These are phyloP conservation scores for Fusarium napiforme DNA, from an alignment of 2,329 filamentous ascomycete species.

Conservation along the genomic window DNA sequence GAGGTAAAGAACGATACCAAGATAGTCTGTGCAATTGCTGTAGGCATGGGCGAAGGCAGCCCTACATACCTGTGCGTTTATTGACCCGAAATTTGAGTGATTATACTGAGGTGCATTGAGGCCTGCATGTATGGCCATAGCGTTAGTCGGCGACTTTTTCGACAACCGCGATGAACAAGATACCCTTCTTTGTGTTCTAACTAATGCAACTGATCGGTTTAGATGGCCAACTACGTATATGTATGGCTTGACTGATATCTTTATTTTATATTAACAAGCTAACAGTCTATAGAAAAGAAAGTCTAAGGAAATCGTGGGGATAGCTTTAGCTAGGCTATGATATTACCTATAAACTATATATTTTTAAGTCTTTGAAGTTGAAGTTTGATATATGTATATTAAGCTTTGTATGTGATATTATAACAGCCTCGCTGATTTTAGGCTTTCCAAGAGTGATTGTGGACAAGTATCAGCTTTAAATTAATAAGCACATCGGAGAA, in stretches of 20 bases:
- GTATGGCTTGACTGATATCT: neutral
- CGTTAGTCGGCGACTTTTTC: slow-evolving; percentile 49
- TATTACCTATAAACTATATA: neutral
- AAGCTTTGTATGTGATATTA: neutral
- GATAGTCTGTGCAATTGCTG: slow-evolving; percentile 43
- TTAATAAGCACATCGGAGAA: neutral
- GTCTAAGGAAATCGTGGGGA: neutral
- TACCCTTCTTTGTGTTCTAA: neutral
- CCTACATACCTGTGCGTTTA: slow-evolving; percentile 39
- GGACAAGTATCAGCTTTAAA: accelerated
- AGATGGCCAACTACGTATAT: neutral
- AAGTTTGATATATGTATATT: accelerated
- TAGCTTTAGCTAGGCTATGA: neutral
- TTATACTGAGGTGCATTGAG: neutral
- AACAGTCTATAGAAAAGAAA: accelerated
- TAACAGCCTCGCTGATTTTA: no score
- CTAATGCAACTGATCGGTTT: neutral
- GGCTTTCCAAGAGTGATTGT: neutral
- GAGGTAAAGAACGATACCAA: slow-evolving; percentile 39
- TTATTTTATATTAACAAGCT: neutral
- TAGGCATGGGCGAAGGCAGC: slow-evolving; percentile 34
- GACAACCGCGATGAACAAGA: neutral
- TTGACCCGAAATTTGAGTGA: no score
- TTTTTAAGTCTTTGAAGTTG: neutral
- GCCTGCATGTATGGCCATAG: slow-evolving; percentile 42